Conservation (phyloP, 2,329 filamentous ascomycete genomes). For the Ceratocystis albifundus region DNA sequence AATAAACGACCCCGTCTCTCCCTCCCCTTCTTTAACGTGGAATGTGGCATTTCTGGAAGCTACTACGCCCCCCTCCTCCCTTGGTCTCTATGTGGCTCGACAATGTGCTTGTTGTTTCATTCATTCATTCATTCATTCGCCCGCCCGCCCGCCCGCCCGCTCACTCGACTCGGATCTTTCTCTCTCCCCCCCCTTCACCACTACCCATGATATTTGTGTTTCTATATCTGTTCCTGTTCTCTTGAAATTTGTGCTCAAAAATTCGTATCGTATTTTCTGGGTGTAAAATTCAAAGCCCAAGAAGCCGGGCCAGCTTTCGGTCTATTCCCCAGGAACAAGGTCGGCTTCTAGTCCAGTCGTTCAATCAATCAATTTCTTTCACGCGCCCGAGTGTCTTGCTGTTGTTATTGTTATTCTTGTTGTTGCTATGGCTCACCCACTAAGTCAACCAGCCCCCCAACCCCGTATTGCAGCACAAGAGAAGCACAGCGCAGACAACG, state of each 20-base stretch:
- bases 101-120: too few species aligned
- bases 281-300: not conserved
- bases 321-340: not conserved
- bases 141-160: too few species aligned
- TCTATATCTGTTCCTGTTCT: not conserved
- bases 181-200: too few species aligned
- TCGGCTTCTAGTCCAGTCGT: not conserved
- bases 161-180: not conserved
- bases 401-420: too few species aligned
- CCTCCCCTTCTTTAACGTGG: not conserved
- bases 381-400: conserved; percentile 5
- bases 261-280: not conserved
- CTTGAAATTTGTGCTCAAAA: not conserved
- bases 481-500: not conserved
- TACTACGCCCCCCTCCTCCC: too few species aligned
- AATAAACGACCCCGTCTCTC: not conserved
- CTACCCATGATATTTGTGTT: too few species aligned
- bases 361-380: conserved; percentile 1
- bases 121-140: too few species aligned
- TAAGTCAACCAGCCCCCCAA: not conserved
- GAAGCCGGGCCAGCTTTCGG: not conserved
- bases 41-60: not conserved
- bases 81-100: too few species aligned
- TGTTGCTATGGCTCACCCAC: too few species aligned
- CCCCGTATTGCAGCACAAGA: not conserved